Base-by-base conservation (phyloP, 495 filamentous ascomycete species). In the Parathielavia hyrcaniae region DNA sequence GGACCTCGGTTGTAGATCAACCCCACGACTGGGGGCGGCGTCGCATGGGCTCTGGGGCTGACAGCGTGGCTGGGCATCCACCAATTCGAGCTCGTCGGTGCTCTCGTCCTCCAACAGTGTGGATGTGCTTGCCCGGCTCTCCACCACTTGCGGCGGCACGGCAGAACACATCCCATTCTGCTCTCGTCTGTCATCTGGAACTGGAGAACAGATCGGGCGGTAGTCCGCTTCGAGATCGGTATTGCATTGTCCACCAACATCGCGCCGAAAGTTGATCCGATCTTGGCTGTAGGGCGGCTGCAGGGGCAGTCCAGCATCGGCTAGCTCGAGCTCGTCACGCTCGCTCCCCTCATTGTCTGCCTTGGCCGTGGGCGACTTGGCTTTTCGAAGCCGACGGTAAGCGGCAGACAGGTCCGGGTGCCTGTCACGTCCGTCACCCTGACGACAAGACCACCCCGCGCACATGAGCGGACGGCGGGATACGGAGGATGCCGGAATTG, bases 1-100 rank as follows among this genome's bases (percentile, higher is more conserved):
- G 26, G 26, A 30, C 26, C 26, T 2, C 26, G 2, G 26, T 6
- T 30, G 3, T 30, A 30, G 2, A 30, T 57, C 45, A 57, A 32
- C 45, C 48, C 39, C 36, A 53, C 16, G 56, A 41, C 40, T 16
- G 40, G 50, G 39, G 57, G 57, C 57, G 32, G 57, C 49, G 48
- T 49, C n/a, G 47, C 49, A n/a, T 60, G 44, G 58, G 17, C 58
- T 60, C 20, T 60, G 35, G 44, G 36, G 44, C 58, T 17, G 35
- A 38, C 3, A 2, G 35, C 35, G 35, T 38, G 35, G 35, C 35
- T 35, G 10, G 3, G 35, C 35, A 38, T 38, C 35, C 35, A 8
- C 35, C 9, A 14, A 8, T 8, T 38, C 35, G 35, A 38, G 35
- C 9, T 14, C 13, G 35, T 11, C 9, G 10, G 6, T 30, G 26